Percentiles rank a stretch among this genome's conserved stretches.
These are phyloP conservation scores for Aspergillus tamarii DNA, from an alignment of 2,329 filamentous ascomycete genomes.

Conservation along the genomic window DNA sequence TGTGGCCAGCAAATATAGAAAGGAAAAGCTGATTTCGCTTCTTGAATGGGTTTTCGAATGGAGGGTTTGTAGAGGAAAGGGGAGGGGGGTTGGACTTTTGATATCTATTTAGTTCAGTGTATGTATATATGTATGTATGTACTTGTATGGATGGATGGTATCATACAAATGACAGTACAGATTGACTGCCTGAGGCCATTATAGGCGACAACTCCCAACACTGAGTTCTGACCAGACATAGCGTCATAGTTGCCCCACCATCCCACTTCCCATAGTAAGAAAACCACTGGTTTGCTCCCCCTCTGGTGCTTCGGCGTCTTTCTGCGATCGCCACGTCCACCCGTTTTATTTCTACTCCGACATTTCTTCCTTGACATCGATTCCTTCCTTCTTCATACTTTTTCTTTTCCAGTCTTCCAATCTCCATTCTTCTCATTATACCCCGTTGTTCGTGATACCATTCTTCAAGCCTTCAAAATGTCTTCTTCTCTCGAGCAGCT, in stretches of 20 bases:
- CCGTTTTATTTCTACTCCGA: slow-evolving; percentile 8
- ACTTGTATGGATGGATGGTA: neutral
- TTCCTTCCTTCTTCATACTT: slow-evolving; percentile 13
- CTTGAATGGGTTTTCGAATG: neutral
- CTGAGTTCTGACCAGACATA: neutral
- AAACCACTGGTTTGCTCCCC: slow-evolving; percentile 3
- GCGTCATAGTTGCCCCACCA: slow-evolving; percentile 32
- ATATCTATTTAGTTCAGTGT: neutral
- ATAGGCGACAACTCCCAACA: neutral
- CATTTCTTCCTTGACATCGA: slow-evolving; percentile 14
- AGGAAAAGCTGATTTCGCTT: neutral
- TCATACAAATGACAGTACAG: neutral
- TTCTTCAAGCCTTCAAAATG: slow-evolving; percentile 61
- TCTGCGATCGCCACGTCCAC: slow-evolving; percentile 20
- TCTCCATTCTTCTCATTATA: slow-evolving; percentile 6
- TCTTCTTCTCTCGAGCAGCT: slow-evolving; percentile 91
- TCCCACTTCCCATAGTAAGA: slow-evolving; percentile 15
- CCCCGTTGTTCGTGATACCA: slow-evolving; percentile 7
- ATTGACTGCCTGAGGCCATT: neutral
- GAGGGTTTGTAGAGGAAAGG: neutral
- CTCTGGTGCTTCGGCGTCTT: slow-evolving; percentile 8
- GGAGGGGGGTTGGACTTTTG: no score
- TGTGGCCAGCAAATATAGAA: neutral
- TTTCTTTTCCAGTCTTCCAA: slow-evolving; percentile 12
- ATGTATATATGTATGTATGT: neutral